Evolutionary conservation across 2,329 filamentous ascomycete genomes (phyloP), one percentile per base, ranked within the genome.

Genomic region (Pseudocercospora macadamiae): DNA sequence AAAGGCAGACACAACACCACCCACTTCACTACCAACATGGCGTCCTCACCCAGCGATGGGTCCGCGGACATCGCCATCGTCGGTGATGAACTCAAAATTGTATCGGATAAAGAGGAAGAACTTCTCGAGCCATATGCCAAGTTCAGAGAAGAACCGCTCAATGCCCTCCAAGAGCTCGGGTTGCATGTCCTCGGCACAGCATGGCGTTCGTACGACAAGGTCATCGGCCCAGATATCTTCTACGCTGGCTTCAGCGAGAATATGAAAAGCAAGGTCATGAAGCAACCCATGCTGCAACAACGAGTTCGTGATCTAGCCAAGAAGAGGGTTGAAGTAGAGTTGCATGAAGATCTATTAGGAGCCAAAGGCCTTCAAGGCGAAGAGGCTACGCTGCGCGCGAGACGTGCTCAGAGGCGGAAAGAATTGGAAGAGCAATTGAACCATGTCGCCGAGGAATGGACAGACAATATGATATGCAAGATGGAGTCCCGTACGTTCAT

Each of bases 401-500:
- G 62, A 42, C 37, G 62, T 21, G 51, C 21, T 18, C 49, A 44
- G 16, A 51, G 60, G 44, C 45, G 55, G 54, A 59, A 51, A 25
- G 62, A 89, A 67, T 85, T 97, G 56, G 87, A 92, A 70, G 80
- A 81, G 34, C 88, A 88, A 58, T 79, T 99, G 45, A 82, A 86
- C 55, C 87, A 96, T 70, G 88, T 97, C 3, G 89, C 91, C 3
- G 91, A 95, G 64, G 87, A 89, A 65, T 88, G 95, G 83, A 91
- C 92, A 21, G 91, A 96, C 71, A 86, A 89, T 63, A 97, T 99
- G 95, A 97, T 99, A 62, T 97, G 93, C 83, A 99, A 99, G 77
- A 93, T 97, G 83, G 95, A 99, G 76, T 96, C 89, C 80, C 96
- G 93, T 73, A 80, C 85, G 2, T 97, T 97, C 71, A 96, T 99